Conservation (phyloP, 306 rosid genomes). For the Begonia masoniana region DNA sequence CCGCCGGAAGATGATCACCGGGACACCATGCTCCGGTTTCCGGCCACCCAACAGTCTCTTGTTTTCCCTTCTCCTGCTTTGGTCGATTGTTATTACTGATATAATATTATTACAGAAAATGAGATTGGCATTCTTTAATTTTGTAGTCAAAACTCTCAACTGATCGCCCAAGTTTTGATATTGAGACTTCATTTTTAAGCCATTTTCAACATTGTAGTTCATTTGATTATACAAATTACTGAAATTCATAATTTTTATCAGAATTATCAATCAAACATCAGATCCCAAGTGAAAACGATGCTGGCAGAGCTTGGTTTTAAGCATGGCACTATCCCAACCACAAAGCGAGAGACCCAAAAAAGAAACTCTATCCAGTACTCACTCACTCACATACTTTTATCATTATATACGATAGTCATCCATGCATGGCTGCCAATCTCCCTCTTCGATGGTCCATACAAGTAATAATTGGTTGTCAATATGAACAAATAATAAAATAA, state of each 20-base stretch:
- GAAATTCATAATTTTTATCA: no score
- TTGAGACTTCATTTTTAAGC: slow-evolving; percentile 4
- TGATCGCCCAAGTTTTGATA: not conserved
- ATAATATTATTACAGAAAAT: not conserved
- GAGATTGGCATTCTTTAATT: slow-evolving; percentile 3
- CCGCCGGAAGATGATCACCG: slow-evolving; percentile 73
- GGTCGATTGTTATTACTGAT: slow-evolving; percentile 85
- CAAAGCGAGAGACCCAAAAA: no score
- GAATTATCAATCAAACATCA: no score
- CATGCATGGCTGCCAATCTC: slow-evolving; percentile 7
- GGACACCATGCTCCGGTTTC: slow-evolving; percentile 35
- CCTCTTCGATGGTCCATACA: not conserved
- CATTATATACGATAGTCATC: slow-evolving; percentile 6
- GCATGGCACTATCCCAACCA: not conserved
- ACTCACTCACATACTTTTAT: not conserved
- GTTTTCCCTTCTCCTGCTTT: slow-evolving; percentile 50
- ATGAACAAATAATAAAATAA: no score
- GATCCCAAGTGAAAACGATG: no score
- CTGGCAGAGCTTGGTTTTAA: no score
- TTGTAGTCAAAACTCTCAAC: slow-evolving; percentile 24
- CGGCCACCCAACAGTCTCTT: slow-evolving; percentile 25
- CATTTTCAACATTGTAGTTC: slow-evolving; percentile 31
- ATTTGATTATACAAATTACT: no score
- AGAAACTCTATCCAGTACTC: not conserved
- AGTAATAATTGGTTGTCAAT: no score